phyloP scores from a whole-genome alignment of 2,329 filamentous ascomycete genomes.

The Beauveria bassiana region DNA sequence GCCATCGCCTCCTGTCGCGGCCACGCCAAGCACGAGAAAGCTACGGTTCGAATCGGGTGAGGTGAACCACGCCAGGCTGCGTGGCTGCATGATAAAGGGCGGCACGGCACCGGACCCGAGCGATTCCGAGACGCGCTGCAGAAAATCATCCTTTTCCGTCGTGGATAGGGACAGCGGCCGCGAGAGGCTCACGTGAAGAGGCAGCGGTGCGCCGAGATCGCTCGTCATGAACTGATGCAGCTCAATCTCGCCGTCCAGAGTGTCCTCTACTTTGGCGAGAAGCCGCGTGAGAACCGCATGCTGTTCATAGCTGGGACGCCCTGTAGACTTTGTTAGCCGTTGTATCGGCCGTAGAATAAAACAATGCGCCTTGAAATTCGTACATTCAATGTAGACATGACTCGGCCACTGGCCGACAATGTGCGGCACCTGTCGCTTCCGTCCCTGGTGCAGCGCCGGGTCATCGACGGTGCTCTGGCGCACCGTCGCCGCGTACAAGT shows the following conservation, averaged over 20 bases:
- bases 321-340: slow-evolving; percentile 27
- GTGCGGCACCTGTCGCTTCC: slow-evolving; percentile 76
- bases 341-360: background rate
- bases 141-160: slow-evolving; percentile 62
- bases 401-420: slow-evolving; percentile 86
- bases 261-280: slow-evolving; percentile 28
- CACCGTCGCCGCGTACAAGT: slow-evolving; percentile 79
- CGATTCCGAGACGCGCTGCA: slow-evolving; percentile 41
- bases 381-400: slow-evolving; percentile 91
- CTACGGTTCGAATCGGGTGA: slow-evolving; percentile 59
- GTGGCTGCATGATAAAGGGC: slow-evolving; percentile 32
- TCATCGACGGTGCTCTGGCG: slow-evolving; percentile 74
- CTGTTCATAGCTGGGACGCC: slow-evolving; percentile 45
- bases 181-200: slow-evolving; percentile 87
- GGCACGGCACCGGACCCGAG: slow-evolving; percentile 25
- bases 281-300: slow-evolving; percentile 38
- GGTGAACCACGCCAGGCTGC: slow-evolving; percentile 40
- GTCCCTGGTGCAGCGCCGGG: slow-evolving; percentile 75
- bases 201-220: slow-evolving; percentile 68
- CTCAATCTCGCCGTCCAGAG: slow-evolving; percentile 24
- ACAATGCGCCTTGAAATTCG: slow-evolving; percentile 21
- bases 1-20: slow-evolving; percentile 14
- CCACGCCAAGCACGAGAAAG: slow-evolving; percentile 74
- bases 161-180: slow-evolving; percentile 69
- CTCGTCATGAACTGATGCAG: slow-evolving; percentile 67